Evolutionary conservation across 2,329 filamentous ascomycete genomes (phyloP).

Genomic region (Pezicula radicicola): DNA sequence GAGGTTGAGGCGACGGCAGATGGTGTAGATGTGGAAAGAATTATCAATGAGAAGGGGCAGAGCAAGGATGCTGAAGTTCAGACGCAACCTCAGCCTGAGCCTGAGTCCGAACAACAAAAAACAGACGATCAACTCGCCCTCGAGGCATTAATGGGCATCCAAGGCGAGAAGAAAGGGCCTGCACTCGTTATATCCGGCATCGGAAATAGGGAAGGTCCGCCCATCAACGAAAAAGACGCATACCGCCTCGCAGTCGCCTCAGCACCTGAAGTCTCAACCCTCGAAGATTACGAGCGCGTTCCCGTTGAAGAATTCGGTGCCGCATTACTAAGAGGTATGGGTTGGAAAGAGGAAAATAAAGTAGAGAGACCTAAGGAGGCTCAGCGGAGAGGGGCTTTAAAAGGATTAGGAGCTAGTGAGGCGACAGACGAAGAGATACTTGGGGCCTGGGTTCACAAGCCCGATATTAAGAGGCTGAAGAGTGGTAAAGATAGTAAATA

Average conservation of each 20-base stretch:
- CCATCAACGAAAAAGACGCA: slow-evolving; percentile 59
- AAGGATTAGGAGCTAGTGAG: slow-evolving; percentile 88
- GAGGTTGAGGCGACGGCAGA: slow-evolving; percentile 25
- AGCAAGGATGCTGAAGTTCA: slow-evolving; percentile 22
- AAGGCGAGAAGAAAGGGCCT: slow-evolving; percentile 38
- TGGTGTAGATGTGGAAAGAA: slow-evolving; percentile 20
- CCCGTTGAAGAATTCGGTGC: slow-evolving; percentile 95
- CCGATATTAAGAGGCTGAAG: slow-evolving; percentile 48
- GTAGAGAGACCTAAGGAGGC: slow-evolving; percentile 55
- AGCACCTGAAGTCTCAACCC: slow-evolving; percentile 71
- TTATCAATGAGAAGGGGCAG: slow-evolving; percentile 6
- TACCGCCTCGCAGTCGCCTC: slow-evolving; percentile 67
- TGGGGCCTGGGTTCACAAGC: slow-evolving; percentile 75
- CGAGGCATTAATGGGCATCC: slow-evolving; percentile 61
- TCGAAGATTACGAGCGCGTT: slow-evolving; percentile 83
- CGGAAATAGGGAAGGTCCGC: slow-evolving; percentile 17
- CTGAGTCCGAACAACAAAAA: slow-evolving; percentile 28
- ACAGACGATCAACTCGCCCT: slow-evolving; percentile 63
- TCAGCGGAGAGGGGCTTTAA: slow-evolving; percentile 71
- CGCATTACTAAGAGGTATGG: slow-evolving; percentile 87
- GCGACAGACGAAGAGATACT: slow-evolving; percentile 70
- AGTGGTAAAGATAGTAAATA: slow-evolving; percentile 36
- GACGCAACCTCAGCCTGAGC: slow-evolving; percentile 8
- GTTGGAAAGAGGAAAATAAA: slow-evolving; percentile 73
- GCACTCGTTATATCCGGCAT: slow-evolving; percentile 50